Evolutionary conservation across 345 rosid species (phyloP), one percentile per base, ranked within the genome.

Genomic region (Viola odorata): DNA sequence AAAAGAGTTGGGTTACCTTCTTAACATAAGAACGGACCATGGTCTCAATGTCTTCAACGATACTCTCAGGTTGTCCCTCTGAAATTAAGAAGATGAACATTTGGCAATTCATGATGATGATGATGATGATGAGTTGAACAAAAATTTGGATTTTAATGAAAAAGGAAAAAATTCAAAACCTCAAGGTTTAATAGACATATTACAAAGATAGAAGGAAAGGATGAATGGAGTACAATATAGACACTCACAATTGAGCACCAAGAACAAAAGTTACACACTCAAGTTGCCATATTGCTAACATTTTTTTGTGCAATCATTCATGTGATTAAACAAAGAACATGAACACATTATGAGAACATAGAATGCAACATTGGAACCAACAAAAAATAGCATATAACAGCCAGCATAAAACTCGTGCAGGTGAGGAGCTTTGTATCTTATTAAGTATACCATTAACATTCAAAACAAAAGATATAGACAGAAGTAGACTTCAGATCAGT

Each of bases 71-170:
- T n/a, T n/a, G n/a, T n/a, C n/a, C n/a, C n/a, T n/a, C n/a, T n/a
- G n/a, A n/a, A n/a, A n/a, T n/a, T n/a, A n/a, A n/a, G n/a, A n/a
- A n/a, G n/a, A n/a, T n/a, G n/a, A n/a, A n/a, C n/a, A n/a, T n/a
- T 92, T 92, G 62, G 94, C 96, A 62, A 90, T 87, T 12, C 50
- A 41, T n/a, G n/a, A n/a, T n/a, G n/a, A n/a, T n/a, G n/a, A n/a
- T n/a, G n/a, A n/a, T n/a, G n/a, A n/a, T n/a, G n/a, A n/a, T n/a
- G n/a, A n/a, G n/a, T n/a, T n/a, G n/a, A n/a, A n/a, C n/a, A n/a
- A n/a, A 71, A 9, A 70, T 52, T 65, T 71, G 36, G 50, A 65
- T 23, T 23, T 23, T 23, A 23, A 23, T 23, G 1, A 55, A 57
- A 41, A 49, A 68, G 45, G 36, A 60, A 63, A 5, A 41, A 49